These are phyloP conservation scores for Cryptococcus depauperatus DNA, from an alignment of 1,284 basidiomycete genomes.

Conservation along the genomic window DNA sequence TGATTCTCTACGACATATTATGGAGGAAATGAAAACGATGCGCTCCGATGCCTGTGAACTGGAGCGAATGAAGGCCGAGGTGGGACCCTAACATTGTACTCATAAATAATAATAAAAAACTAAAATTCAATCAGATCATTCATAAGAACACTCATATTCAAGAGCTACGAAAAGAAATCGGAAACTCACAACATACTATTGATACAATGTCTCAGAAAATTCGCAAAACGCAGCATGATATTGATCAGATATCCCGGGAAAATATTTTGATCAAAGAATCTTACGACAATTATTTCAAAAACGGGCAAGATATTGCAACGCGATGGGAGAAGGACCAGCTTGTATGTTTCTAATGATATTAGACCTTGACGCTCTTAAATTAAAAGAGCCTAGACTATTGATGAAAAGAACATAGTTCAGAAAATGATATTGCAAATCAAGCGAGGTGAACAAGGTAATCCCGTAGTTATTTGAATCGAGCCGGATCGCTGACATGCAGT, in stretches of 20 bases:
- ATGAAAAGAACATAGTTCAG: slow-evolving; percentile 1
- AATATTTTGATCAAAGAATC: not conserved
- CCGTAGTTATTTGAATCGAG: not conserved
- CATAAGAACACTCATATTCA: not conserved
- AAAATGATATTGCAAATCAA: not conserved
- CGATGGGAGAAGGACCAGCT: slow-evolving; percentile 3
- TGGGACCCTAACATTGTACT: not conserved
- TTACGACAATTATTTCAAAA: not conserved
- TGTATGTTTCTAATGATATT: not conserved
- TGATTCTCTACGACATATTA: not conserved
- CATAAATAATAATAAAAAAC: not conserved
- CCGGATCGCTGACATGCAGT: not conserved
- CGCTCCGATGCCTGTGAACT: not conserved
- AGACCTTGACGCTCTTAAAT: too few relatives aligned
- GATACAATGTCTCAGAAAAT: not conserved
- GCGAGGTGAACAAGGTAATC: not conserved
- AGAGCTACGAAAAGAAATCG: not conserved
- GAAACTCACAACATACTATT: not conserved
- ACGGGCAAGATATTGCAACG: not conserved
- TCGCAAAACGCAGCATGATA: not conserved
- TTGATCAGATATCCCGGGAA: not conserved
- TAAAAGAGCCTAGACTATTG: too few relatives aligned
- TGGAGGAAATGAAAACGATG: not conserved
- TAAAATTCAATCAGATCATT: not conserved
- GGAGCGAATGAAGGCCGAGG: not conserved